Evolutionary conservation across 2,329 filamentous ascomycete genomes (phyloP).

Genomic region (Pseudopithomyces chartarum): DNA sequence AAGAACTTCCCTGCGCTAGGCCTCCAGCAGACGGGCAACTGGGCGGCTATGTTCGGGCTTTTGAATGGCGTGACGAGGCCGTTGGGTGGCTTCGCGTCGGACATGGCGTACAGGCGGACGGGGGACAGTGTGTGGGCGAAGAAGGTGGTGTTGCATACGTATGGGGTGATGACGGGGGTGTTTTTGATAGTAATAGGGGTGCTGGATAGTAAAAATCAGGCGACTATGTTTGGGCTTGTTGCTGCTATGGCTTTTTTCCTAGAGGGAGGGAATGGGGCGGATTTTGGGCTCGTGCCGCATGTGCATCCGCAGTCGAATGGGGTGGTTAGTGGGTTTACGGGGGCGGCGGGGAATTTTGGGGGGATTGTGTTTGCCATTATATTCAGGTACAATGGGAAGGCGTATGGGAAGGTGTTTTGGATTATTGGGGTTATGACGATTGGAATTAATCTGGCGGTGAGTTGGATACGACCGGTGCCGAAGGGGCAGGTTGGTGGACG

Average conservation of each 20-base stretch:
- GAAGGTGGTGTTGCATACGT: slow-evolving; percentile 62
- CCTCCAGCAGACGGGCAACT: slow-evolving; percentile 59
- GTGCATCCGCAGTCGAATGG: slow-evolving; percentile 83
- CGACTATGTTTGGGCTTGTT: slow-evolving; percentile 75
- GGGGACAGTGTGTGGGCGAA: slow-evolving; percentile 61
- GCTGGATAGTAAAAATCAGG: slow-evolving; percentile 61
- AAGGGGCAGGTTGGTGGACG: slow-evolving; percentile 23
- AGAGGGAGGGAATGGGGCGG: slow-evolving; percentile 81
- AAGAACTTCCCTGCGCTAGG: slow-evolving; percentile 58
- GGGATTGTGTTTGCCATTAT: slow-evolving; percentile 82
- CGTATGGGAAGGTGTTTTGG: slow-evolving; percentile 75
- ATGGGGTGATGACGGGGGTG: slow-evolving; percentile 61
- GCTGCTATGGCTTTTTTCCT: slow-evolving; percentile 78
- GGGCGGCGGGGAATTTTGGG: slow-evolving; percentile 81
- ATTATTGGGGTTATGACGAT: slow-evolving; percentile 79
- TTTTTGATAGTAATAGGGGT: slow-evolving; percentile 66
- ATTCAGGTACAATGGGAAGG: slow-evolving; percentile 71
- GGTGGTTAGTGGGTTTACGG: slow-evolving; percentile 73
- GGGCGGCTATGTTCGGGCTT: slow-evolving; percentile 75
- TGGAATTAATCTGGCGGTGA: slow-evolving; percentile 67
- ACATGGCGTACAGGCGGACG: slow-evolving; percentile 57
- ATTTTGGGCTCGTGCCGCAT: slow-evolving; percentile 83
- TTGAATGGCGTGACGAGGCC: slow-evolving; percentile 71
- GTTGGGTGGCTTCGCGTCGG: slow-evolving; percentile 63
- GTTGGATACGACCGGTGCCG: slow-evolving; percentile 64